phyloP scores from a whole-genome alignment of 345 rosid genomes.

The Euphorbia peplus region DNA sequence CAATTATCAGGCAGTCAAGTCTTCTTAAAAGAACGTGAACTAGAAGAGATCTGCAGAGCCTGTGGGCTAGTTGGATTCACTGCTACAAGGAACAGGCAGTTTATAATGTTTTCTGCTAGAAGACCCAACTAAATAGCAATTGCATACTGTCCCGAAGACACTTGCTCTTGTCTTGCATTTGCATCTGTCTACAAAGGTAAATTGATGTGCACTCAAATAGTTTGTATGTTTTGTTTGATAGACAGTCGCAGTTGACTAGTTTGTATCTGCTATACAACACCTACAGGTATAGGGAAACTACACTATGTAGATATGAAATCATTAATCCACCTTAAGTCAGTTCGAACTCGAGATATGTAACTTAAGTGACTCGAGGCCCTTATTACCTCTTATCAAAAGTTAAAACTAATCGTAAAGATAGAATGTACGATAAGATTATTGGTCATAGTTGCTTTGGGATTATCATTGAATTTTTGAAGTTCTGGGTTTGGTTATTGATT shows the following conservation, averaged over 20 bases:
- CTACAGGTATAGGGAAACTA: neutral
- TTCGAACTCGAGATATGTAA: too few species aligned
- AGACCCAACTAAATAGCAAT: conserved; percentile 47
- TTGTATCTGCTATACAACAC: too few species aligned
- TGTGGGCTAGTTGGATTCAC: conserved; percentile 70
- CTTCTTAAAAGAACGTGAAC: conserved; percentile 62
- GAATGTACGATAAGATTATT: too few species aligned
- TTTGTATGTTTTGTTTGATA: too few species aligned
- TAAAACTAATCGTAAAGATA: too few species aligned
- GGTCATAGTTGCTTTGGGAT: too few species aligned
- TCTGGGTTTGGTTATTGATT: too few species aligned
- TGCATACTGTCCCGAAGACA: neutral
- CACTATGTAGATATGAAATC: neutral
- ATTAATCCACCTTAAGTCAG: neutral
- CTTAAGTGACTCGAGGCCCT: too few species aligned
- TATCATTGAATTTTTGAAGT: too few species aligned
- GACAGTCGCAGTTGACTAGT: neutral
- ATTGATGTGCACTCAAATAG: neutral
- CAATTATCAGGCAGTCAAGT: conserved; percentile 48
- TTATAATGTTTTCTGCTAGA: conserved; percentile 73
- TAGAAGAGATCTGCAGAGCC: conserved; percentile 74
- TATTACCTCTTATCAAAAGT: too few species aligned
- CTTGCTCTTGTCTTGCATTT: neutral
- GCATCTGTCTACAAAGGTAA: neutral
- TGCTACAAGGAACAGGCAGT: conserved; percentile 47